Conservation (phyloP, 2,329 filamentous ascomycete species). For the Coniosporium tulheliwenetii region DNA sequence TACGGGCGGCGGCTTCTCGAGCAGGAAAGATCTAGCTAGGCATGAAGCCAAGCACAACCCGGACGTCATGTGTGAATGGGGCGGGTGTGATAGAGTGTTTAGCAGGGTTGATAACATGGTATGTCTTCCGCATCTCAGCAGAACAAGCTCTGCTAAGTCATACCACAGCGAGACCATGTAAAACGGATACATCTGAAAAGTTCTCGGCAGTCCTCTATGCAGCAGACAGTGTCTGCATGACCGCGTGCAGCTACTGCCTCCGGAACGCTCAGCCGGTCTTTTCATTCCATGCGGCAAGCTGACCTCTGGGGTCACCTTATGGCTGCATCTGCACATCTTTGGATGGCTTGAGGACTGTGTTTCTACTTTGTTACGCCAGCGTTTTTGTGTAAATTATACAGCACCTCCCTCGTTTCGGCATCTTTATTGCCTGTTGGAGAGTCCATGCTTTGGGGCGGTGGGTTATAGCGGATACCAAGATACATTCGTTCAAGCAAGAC, state of each 20-base stretch:
- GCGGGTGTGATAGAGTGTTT: constrained; percentile 41
- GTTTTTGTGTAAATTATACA: too few species aligned
- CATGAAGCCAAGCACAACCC: constrained; percentile 50
- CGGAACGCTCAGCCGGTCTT: neutral
- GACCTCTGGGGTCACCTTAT: too few species aligned
- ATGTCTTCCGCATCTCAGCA: constrained; percentile 7
- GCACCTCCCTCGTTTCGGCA: too few species aligned
- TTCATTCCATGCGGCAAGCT: neutral
- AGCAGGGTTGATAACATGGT: constrained; percentile 48
- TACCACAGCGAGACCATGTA: constrained; percentile 5
- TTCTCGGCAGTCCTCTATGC: neutral
- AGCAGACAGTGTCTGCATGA: neutral
- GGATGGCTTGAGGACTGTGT: too few species aligned
- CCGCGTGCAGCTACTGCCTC: neutral
- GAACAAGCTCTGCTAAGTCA: neutral
- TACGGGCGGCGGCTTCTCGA: constrained; percentile 41
- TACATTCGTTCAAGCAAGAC: too few species aligned
- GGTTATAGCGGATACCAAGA: too few species aligned
- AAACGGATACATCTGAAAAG: constrained; percentile 5
- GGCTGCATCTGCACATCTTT: too few species aligned
- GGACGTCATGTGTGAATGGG: constrained; percentile 42
- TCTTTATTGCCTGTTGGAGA: too few species aligned
- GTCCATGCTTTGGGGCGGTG: too few species aligned
- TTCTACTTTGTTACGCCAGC: too few species aligned
- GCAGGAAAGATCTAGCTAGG: constrained; percentile 44